Conservation (phyloP, 108 stramenopile species). For the Pseudonitzschia delicatissima region DNA sequence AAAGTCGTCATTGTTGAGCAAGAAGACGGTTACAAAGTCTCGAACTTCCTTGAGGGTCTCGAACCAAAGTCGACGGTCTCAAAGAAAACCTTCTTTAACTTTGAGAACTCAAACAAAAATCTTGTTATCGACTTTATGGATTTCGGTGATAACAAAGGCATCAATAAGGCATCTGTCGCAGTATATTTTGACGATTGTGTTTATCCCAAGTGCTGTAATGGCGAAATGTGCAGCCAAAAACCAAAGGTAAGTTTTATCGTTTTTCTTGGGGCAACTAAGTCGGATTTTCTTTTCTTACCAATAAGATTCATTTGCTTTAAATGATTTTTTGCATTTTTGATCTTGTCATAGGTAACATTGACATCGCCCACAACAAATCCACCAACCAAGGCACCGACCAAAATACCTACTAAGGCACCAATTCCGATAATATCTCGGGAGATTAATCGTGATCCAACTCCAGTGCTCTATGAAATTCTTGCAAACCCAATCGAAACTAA, state of each 20-base stretch:
- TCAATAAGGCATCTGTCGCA: slow-evolving; percentile 1
- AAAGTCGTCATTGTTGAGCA: slow-evolving; percentile 23
- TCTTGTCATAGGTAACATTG: not conserved
- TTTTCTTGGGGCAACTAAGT: not conserved
- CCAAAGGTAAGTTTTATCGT: not conserved
- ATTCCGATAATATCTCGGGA: not conserved
- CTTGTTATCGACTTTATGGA: not conserved
- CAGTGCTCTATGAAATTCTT: not conserved
- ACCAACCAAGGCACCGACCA: not conserved
- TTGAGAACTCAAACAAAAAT: not conserved
- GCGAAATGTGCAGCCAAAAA: not conserved
- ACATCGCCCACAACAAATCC: not conserved
- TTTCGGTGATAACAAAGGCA: not conserved
- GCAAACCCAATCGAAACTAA: not conserved
- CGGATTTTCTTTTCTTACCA: not conserved
- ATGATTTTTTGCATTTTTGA: not conserved
- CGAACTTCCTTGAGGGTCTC: slow-evolving; percentile 2
- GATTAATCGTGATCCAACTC: not conserved
- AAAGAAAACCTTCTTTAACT: not conserved
- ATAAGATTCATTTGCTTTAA: not conserved
- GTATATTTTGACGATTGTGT: slow-evolving; percentile 10
- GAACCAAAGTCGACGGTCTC: not conserved
- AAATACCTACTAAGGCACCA: not conserved
- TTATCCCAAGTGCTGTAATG: slow-evolving; percentile 1
- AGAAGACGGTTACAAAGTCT: not conserved